Percentiles rank a stretch among this genome's conserved stretches.
phyloP scores from a whole-genome alignment of 305 asterid genomes.

The Plantago coronopus region DNA sequence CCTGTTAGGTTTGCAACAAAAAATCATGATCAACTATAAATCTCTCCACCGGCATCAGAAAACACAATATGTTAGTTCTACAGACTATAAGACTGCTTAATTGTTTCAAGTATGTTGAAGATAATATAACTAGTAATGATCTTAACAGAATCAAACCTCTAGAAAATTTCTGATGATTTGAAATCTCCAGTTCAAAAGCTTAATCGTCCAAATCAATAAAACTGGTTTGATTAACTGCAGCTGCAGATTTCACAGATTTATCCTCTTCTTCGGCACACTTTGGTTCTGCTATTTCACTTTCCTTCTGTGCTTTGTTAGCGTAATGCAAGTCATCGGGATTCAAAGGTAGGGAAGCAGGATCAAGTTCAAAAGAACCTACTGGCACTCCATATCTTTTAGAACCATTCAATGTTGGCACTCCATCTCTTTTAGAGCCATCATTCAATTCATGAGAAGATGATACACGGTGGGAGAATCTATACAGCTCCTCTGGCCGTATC shows the following conservation, averaged over 20 bases:
- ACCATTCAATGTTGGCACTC: conserved; percentile 48
- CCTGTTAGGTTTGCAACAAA: conserved; percentile 1
- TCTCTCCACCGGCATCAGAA: not conserved
- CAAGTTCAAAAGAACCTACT: conserved; percentile 53
- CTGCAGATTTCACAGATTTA: conserved; percentile 13
- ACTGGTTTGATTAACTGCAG: conserved; percentile 16
- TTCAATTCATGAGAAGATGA: conserved; percentile 38
- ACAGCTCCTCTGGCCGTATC: conserved; percentile 31
- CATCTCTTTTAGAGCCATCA: conserved; percentile 46
- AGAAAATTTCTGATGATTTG: conserved; percentile 26
- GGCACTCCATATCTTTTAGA: conserved; percentile 53
- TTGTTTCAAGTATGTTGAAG: not conserved
- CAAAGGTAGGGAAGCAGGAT: conserved; percentile 53
- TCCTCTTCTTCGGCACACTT: conserved; percentile 3
- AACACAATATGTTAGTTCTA: not conserved
- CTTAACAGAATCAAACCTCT: conserved; percentile 24
- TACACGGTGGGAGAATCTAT: conserved; percentile 52
- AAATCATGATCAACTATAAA: not conserved
- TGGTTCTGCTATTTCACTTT: conserved; percentile 13
- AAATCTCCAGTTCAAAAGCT: conserved; percentile 21
- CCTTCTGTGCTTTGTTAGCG: conserved; percentile 30
- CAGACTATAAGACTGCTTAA: not conserved
- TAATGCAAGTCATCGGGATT: conserved; percentile 36
- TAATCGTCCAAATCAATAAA: conserved; percentile 22
- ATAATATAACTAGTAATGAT: conserved; percentile 2